These are phyloP conservation scores for Pistacia integerrima DNA, from an alignment of 345 rosid species.

Conservation along the genomic window DNA sequence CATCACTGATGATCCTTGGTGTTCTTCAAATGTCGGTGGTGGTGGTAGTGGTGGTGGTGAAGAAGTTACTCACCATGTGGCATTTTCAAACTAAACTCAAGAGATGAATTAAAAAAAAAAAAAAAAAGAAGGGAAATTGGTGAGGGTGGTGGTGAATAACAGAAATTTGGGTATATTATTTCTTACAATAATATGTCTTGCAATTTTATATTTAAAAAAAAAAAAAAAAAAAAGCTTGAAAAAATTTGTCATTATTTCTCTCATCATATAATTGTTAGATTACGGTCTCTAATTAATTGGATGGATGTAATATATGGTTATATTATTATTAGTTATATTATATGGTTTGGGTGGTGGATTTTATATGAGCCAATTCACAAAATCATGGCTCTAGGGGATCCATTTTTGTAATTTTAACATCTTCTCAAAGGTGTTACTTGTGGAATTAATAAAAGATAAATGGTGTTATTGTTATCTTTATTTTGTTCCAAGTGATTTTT, in stretches of 20 bases:
- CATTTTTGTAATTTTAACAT: conserved; percentile 8
- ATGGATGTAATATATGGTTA: not conserved
- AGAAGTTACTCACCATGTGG: conserved; percentile 16
- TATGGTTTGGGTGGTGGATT: conserved; percentile 7
- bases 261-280: not conserved
- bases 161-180: not conserved
- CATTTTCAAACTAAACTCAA: conserved; percentile 23
- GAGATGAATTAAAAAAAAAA: not conserved
- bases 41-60: conserved; percentile 20
- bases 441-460: not conserved
- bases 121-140: conserved; percentile 2
- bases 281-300: conserved; percentile 3
- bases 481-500: not conserved
- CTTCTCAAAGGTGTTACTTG: not conserved
- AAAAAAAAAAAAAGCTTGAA: not conserved
- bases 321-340: not conserved
- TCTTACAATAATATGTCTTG: not conserved
- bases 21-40: conserved; percentile 43
- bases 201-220: too few relatives aligned
- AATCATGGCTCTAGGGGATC: not conserved
- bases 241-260: conserved; percentile 1
- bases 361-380: not conserved
- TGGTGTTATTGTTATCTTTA: not conserved
- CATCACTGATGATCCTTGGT: conserved; percentile 92
- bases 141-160: conserved; percentile 13